Conservation (phyloP, 2,329 filamentous ascomycete genomes). For the Ceratocystis eucalypticola region DNA sequence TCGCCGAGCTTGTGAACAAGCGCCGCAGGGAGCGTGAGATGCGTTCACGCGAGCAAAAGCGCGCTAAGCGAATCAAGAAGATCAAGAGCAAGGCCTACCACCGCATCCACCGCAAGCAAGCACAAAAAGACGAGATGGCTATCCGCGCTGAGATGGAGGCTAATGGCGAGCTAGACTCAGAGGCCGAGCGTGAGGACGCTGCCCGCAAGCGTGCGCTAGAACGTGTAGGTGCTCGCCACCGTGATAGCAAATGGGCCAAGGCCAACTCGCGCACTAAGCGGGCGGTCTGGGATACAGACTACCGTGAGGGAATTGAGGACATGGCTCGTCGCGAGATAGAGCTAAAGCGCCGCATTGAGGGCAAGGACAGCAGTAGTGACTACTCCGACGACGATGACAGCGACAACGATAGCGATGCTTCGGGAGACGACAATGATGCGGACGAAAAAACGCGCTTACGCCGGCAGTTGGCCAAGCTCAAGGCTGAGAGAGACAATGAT, state of each 20-base stretch:
- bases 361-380: constrained; percentile 38
- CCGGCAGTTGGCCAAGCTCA: constrained; percentile 33
- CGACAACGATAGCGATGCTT: constrained; percentile 35
- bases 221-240: constrained; percentile 71
- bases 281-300: constrained; percentile 79
- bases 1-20: constrained; percentile 58
- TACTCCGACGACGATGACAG: constrained; percentile 38
- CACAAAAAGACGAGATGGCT: constrained; percentile 41
- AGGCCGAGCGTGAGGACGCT: constrained; percentile 47
- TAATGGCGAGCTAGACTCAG: constrained; percentile 48
- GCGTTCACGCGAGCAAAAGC: constrained; percentile 75
- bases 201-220: constrained; percentile 71
- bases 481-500: constrained; percentile 33
- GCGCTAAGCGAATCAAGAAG: constrained; percentile 89
- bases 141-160: constrained; percentile 40
- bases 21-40: constrained; percentile 71
- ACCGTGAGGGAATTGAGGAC: constrained; percentile 61
- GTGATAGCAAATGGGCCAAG: constrained; percentile 88
- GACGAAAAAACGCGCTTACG: constrained; percentile 36
- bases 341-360: constrained; percentile 64
- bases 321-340: constrained; percentile 76
- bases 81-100: constrained; percentile 97
- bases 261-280: constrained; percentile 64
- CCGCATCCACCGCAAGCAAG: constrained; percentile 72
- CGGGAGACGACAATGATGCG: constrained; percentile 32